Evolutionary conservation across 1,284 basidiomycete genomes (phyloP).

Genomic region (Rhodotorula sp.): DNA sequence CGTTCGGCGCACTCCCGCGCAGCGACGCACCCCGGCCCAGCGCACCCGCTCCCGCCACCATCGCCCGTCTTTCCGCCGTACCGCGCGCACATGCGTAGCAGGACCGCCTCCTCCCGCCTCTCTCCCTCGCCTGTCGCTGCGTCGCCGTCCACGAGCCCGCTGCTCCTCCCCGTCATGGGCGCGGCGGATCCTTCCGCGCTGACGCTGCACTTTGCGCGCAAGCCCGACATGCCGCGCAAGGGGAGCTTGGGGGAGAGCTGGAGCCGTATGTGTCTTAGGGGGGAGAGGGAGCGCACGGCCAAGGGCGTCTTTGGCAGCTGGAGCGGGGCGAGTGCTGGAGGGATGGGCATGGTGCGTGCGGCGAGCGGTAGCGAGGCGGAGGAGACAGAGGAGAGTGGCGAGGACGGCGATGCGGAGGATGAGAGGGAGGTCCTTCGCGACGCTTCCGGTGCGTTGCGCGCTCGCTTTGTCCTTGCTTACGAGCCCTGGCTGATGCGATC

Average conservation of each 20-base stretch:
- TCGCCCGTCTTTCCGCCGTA: background rate
- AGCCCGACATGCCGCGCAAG: background rate
- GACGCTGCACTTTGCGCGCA: constrained; percentile 4
- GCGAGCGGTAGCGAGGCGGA: background rate
- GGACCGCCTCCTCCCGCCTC: background rate
- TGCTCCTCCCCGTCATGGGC: background rate
- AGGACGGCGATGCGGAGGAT: background rate
- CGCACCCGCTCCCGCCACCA: background rate
- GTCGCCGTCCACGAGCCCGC: background rate
- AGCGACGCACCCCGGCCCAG: background rate
- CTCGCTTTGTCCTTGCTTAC: background rate
- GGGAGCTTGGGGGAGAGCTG: background rate
- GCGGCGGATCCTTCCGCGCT: background rate
- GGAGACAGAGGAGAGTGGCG: background rate
- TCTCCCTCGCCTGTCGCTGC: background rate
- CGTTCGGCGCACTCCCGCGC: background rate
- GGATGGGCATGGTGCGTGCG: too few species aligned
- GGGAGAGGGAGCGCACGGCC: background rate
- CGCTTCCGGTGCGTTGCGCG: background rate
- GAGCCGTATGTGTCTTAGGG: background rate
- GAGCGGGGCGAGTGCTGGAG: background rate
- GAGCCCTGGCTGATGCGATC: background rate
- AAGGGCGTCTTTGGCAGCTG: background rate
- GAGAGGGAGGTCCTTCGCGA: background rate
- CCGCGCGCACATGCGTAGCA: background rate